Evolutionary conservation across 75 land plant genomes (phyloP), one percentile per base, ranked within the genome.

Genomic region (Pinus tabuliformis): DNA sequence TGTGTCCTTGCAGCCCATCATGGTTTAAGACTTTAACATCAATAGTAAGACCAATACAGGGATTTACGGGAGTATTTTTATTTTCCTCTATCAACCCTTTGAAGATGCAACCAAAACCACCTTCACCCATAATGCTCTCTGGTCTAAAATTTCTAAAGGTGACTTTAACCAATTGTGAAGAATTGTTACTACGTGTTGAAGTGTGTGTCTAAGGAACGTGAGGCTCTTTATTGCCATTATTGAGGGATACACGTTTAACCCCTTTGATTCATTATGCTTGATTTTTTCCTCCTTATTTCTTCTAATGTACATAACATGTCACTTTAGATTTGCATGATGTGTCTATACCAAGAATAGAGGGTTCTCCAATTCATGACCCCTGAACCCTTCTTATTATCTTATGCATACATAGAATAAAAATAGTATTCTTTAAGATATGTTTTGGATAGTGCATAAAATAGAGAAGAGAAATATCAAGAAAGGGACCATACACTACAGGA

Each of bases 41-140:
- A 68, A 93, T 93, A 12, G 91, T 86, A n/a, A 93, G 65, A 57
- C 95, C 91, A 26, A 93, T 82, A 1, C 95, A 93, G 1, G 93
- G 95, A 59, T 88, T 90, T 62, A 88, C 95, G 37, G 95, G 93
- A 11, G 88, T 84, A 18, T 93, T 93, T 56, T 93, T 82, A 83
- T 93, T 88, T 63, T 90, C 94, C 73, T 92, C 92, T 42, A 92
- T 90, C 94, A 92, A 92, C 33, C 94, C 94, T 75, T 92, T 93
- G 76, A 93, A 93, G 24, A 93, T 93, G 80, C 79, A 88, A 8
- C 95, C 95, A 78, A 93, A 93, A 17, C 95, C 95, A 20, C 95
- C 95, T 68, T 91, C 91, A 24, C 93, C 93, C 58, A 91, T 86
- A 79, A 91, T 89, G 75, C 95, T 93, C 59, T 93, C 95, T 20